Evolutionary conservation across 208 protist genomes (phyloP).

Genomic region (Crithidia brevicula): DNA sequence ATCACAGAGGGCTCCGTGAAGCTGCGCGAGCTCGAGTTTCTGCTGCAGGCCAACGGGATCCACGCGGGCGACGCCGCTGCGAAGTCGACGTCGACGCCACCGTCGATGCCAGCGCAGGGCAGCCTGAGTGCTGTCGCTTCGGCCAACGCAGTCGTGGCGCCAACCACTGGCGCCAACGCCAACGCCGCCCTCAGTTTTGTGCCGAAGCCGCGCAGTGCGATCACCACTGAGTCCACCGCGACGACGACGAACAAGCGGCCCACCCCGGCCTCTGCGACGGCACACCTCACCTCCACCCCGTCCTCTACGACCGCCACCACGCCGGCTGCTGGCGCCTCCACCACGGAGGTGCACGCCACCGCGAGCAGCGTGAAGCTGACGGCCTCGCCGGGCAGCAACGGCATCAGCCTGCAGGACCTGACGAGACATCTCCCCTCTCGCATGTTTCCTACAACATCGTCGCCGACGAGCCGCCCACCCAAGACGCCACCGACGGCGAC

Average conservation of each 20-base stretch:
- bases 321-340: not conserved
- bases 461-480: conserved; percentile 11
- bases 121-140: not conserved
- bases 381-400: conserved; percentile 28
- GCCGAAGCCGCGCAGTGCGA: conserved; percentile 58
- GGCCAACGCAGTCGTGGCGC: not conserved
- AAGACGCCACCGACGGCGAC: conserved; percentile 7
- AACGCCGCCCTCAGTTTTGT: conserved; percentile 23
- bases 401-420: conserved; percentile 51
- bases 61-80: conserved; percentile 9
- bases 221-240: conserved; percentile 12
- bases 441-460: conserved; percentile 9
- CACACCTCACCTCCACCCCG: conserved; percentile 33
- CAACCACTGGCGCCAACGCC: not conserved
- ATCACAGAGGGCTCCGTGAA: conserved; percentile 22
- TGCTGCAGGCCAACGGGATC: conserved; percentile 37
- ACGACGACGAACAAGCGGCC: conserved; percentile 6
- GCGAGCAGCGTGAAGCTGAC: conserved; percentile 35
- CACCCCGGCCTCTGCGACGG: conserved; percentile 36
- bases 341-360: conserved; percentile 4
- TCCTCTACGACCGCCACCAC: conserved; percentile 3
- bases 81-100: conserved; percentile 5
- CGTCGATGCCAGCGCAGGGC: conserved; percentile 7
- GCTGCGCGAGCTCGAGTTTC: conserved; percentile 36
- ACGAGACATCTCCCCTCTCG: conserved; percentile 35